These are phyloP conservation scores for Agrocybe chaxingu DNA, from an alignment of 768 basidiomycete genomes.

Conservation along the genomic window DNA sequence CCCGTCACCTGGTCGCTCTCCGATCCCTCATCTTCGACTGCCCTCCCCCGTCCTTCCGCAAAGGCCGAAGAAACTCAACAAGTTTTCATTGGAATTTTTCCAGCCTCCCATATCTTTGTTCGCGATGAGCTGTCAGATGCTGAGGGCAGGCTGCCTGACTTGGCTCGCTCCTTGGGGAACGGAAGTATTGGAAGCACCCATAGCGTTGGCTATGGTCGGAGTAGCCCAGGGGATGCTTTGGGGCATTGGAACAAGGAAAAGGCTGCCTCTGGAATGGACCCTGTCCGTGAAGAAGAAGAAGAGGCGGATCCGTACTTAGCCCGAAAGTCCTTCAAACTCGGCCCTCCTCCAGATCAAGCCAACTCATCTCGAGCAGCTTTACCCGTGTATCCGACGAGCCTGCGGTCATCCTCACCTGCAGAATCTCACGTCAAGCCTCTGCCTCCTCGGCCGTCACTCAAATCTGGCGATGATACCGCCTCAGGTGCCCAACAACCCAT, in stretches of 20 bases:
- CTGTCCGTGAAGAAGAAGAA: slow-evolving; percentile 65
- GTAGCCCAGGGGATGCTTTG: slow-evolving; percentile 43
- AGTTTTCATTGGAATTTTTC: slow-evolving; percentile 94
- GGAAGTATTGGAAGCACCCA: slow-evolving; percentile 28
- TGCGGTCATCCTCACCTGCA: slow-evolving; percentile 69
- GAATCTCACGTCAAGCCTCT: slow-evolving; percentile 71
- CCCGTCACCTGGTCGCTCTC: slow-evolving; percentile 63
- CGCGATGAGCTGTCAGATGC: slow-evolving; percentile 87
- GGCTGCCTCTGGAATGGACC: slow-evolving; percentile 47
- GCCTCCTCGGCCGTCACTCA: slow-evolving; percentile 90
- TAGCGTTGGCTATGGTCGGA: slow-evolving; percentile 30
- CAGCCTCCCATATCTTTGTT: slow-evolving; percentile 82
- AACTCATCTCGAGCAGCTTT: slow-evolving; percentile 69
- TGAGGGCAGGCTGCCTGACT: slow-evolving; percentile 77
- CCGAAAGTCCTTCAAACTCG: slow-evolving; percentile 67
- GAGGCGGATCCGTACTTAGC: slow-evolving; percentile 33
- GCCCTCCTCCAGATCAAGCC: slow-evolving; percentile 72
- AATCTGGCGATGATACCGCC: slow-evolving; percentile 90
- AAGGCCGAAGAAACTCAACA: slow-evolving; percentile 78
- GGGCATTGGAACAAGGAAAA: slow-evolving; percentile 45
- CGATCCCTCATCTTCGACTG: slow-evolving; percentile 52
- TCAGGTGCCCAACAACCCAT: slow-evolving; percentile 84
- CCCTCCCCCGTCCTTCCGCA: slow-evolving; percentile 41
- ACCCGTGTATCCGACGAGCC: slow-evolving; percentile 69
- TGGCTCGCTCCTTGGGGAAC: slow-evolving; percentile 55